Evolutionary conservation across 1,139 yeast genomes (phyloP), one percentile per base, ranked within the genome.

Genomic region (Nakaseomyces sp.): DNA sequence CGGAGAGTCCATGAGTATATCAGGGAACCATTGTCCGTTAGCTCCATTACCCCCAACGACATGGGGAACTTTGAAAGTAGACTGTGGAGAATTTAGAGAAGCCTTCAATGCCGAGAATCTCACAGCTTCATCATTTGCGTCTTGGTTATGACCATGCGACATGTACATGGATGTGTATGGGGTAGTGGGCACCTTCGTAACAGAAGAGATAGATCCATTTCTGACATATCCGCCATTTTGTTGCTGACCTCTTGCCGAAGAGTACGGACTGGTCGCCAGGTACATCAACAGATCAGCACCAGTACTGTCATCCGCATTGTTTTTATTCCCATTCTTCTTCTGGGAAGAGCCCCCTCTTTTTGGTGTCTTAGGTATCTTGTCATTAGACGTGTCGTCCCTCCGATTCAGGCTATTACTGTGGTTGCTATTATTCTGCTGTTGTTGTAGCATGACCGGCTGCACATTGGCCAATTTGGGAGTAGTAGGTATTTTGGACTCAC

Each of bases 261-360:
- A 53, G 49, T 58, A 60, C 2, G 66, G 66, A 37, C 64, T 58
- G 18, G 66, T 58, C 2, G 66, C 65, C 13, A 63, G 45, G 42
- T 61, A 63, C 60, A 63, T 60, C 36, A 63, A 48, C 28, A 63
- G 42, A 48, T 63, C 66, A 5, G 65, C 65, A n/a, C 63, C 66
- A 5, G 56, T 50, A 31, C 59, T 42, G 19, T 42, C 40, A n/a
- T 42, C 44, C 5, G 33, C 20, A 30, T 10, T 20, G 13, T 58
- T 22, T 38, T 45, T 48, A 25, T 48, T 47, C 12, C 24, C 39
- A 5, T 31, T 39, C 12, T 41, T 25, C 30, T 43, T 39, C 45
- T 37, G 24, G 18, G 42, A n/a, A 17, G 22, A 19, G n/a, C n/a
- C n/a, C 16, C 28, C 24, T 9, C 22, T 18, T 10, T 35, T 20